Evolutionary conservation across 495 filamentous ascomycete genomes (phyloP).

Genomic region (Podospora sp.): DNA sequence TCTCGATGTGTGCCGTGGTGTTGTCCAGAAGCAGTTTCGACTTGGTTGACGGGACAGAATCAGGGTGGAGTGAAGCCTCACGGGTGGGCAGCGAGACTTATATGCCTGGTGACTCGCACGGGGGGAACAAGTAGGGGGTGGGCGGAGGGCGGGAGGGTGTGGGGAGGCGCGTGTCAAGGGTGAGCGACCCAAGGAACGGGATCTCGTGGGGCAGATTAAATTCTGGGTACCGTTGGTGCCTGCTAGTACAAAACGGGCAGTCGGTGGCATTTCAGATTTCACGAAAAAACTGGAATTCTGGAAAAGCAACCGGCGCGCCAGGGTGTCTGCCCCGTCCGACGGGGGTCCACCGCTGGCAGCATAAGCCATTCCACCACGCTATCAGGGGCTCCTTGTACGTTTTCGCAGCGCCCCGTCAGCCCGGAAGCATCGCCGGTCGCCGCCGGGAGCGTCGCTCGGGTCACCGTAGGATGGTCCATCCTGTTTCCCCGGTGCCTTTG

Average conservation of each 20-base stretch:
- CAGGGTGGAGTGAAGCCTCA: slow-evolving; percentile 5
- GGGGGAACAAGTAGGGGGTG: slow-evolving; percentile 11
- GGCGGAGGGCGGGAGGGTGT: slow-evolving; percentile 18
- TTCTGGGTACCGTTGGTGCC: slow-evolving; percentile 2
- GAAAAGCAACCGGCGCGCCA: slow-evolving; percentile 20
- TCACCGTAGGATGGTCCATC: slow-evolving; percentile 4
- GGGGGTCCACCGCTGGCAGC: too few species aligned
- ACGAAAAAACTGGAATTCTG: slow-evolving; percentile 18
- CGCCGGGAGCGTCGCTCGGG: slow-evolving; percentile 1
- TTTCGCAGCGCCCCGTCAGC: not conserved
- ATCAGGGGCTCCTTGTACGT: not conserved
- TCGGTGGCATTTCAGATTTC: not conserved
- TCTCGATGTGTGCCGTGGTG: not conserved
- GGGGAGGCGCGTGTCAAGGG: slow-evolving; percentile 23
- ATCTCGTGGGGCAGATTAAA: slow-evolving; percentile 39
- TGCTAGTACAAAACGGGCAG: slow-evolving; percentile 21
- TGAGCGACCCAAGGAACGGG: slow-evolving; percentile 34
- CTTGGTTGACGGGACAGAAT: slow-evolving; percentile 12
- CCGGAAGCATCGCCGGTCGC: slow-evolving; percentile 11
- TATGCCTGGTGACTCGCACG: slow-evolving; percentile 22
- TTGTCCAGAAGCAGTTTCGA: not conserved
- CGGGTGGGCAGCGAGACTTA: slow-evolving; percentile 11
- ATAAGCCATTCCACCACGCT: not conserved
- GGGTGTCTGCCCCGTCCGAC: not conserved
- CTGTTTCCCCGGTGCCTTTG: not conserved